Percentiles rank a stretch among this genome's conserved stretches.
Evolutionary conservation across 768 basidiomycete species (phyloP).

Genomic region (Dioszegia aurantiaca): DNA sequence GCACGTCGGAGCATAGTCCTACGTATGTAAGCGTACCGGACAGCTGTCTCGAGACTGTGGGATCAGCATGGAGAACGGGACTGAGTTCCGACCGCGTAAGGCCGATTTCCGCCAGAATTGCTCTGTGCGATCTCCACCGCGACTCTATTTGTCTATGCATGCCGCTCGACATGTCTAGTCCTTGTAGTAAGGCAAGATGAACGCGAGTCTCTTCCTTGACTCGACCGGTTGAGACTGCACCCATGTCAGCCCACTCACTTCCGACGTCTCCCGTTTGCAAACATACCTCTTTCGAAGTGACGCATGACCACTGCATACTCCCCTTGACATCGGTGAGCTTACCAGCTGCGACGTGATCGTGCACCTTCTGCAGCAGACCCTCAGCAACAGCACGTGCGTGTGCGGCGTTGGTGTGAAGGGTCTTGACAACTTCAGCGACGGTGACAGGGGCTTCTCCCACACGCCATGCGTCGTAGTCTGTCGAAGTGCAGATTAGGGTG

Average conservation of each 20-base stretch:
- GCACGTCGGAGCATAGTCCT: no score
- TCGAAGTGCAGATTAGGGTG: slow-evolving; percentile 72
- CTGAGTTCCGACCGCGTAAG: no score
- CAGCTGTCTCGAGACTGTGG: no score
- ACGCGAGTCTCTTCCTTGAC: slow-evolving; percentile 68
- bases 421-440: slow-evolving; percentile 84
- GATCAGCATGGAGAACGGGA: no score
- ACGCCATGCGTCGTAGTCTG: slow-evolving; percentile 96
- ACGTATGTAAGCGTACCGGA: no score
- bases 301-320: slow-evolving; percentile 79
- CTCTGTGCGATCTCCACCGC: no score
- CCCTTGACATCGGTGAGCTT: slow-evolving; percentile 69
- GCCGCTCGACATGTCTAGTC: no score
- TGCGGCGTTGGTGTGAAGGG: slow-evolving; percentile 79
- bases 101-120: no score
- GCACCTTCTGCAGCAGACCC: slow-evolving; percentile 54
- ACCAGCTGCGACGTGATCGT: slow-evolving; percentile 60
- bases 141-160: no score
- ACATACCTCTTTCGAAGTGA: slow-evolving; percentile 60
- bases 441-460: slow-evolving; percentile 77
- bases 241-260: slow-evolving; percentile 1
- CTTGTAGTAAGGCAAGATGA: slow-evolving; percentile 73
- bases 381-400: slow-evolving; percentile 65
- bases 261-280: no score
- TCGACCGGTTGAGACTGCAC: slow-evolving; percentile 56